Evolutionary conservation across 169 alveolate species (phyloP), one percentile per base, ranked within the genome.

Genomic region (Theileria sp.): DNA sequence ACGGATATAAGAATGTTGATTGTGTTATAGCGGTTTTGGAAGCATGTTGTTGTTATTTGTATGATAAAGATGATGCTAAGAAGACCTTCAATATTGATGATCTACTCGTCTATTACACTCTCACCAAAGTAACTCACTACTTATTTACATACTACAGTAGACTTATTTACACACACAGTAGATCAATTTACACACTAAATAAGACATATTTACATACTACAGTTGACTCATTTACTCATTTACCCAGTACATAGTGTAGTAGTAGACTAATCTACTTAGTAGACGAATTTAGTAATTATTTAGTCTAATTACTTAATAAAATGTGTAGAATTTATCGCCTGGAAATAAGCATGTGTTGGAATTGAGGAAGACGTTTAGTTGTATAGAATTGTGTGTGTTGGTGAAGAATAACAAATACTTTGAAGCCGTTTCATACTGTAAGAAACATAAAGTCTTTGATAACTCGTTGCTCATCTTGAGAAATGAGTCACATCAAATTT

Each of bases 1-100:
- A n/a, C n/a, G n/a, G n/a, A n/a, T n/a, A n/a, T n/a, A n/a, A n/a
- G n/a, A n/a, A n/a, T n/a, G n/a, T n/a, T 19, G 61, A 74, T 17
- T 1, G 7, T 13, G 5, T 5, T 74, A 0, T 30, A 32, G 80
- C 89, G 23, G 87, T 83, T 3, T 69, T 83, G 54, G 89, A 83
- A 34, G 81, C 89, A 8, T 83, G 89, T 56, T 83, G 89, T 19
- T 83, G 89, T 77, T 76, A 83, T 66, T 71, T 83, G 54, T 83
- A 67, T 49, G 87, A 77, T 38, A 65, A 60, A 17, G 72, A 58
- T 3, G 54, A 30, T 28, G 25, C 3, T 0, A 34, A 49, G 12
- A 34, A 28, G 1, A 44, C 78, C 15, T 25, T 83, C 26, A 65
- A 65, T 12, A 72, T 74, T 49, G 81, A 65, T 12, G 89, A 83